Conservation (phyloP, 2,329 filamentous ascomycete genomes). For the Orbilia javanica region DNA sequence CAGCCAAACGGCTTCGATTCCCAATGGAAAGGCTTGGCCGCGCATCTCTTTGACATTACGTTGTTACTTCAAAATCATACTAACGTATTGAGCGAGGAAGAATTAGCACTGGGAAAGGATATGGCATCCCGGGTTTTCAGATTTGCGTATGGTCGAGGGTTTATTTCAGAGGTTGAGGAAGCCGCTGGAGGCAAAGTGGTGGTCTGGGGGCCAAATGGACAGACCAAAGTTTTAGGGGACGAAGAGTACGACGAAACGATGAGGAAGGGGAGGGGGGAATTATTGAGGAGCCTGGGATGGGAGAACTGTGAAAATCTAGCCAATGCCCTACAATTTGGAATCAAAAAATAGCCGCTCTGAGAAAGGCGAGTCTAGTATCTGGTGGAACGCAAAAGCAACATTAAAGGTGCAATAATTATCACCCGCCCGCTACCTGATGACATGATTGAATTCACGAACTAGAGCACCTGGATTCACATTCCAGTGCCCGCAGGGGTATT, state of each 20-base stretch:
- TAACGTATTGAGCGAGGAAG: constrained; percentile 9
- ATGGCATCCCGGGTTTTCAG: constrained; percentile 31
- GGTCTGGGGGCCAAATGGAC: constrained; percentile 38
- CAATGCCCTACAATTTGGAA: constrained; percentile 35
- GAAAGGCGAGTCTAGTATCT: no score
- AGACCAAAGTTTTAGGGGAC: constrained; percentile 2
- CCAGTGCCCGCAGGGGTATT: no score
- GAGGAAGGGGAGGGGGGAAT: constrained; percentile 32
- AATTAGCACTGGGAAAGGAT: constrained; percentile 28
- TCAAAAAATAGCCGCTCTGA: background rate
- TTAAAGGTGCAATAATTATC: no score
- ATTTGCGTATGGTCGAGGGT: constrained; percentile 46
- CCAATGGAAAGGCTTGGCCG: constrained; percentile 49
- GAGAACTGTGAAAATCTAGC: constrained; percentile 39
- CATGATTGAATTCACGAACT: no score
- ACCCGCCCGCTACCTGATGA: no score
- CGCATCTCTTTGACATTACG: constrained; percentile 53
- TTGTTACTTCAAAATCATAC: constrained; percentile 46
- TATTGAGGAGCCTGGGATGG: constrained; percentile 30
- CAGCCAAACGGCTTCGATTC: constrained; percentile 38
- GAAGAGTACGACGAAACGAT: constrained; percentile 33
- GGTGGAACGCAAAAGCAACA: no score
- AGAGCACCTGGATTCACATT: no score
- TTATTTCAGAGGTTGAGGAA: constrained; percentile 1
- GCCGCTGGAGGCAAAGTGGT: background rate